Evolutionary conservation across 805 yeast genomes (phyloP).

Genomic region (Citeromyces matritensis): DNA sequence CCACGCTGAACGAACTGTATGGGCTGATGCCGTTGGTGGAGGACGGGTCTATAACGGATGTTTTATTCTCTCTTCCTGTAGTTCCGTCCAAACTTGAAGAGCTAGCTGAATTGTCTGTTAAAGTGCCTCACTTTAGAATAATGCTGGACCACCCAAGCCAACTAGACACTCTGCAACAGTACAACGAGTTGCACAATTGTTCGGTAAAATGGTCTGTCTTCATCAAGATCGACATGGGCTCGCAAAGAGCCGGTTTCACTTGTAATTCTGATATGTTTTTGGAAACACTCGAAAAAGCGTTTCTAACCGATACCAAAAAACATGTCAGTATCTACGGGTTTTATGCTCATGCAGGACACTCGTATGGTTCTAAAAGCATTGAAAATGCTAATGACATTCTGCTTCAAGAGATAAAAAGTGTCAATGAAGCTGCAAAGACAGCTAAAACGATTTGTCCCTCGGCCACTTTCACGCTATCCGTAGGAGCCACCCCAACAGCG

Average conservation of each 20-base stretch:
- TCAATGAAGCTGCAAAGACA: conserved; percentile 31
- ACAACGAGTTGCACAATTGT: conserved; percentile 9
- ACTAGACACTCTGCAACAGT: conserved; percentile 27
- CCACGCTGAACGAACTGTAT: conserved; percentile 59
- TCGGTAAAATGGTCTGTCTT: conserved; percentile 43
- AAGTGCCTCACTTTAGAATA: conserved; percentile 29
- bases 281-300: conserved; percentile 15
- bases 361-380: conserved; percentile 33
- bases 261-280: conserved; percentile 18
- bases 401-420: conserved; percentile 41
- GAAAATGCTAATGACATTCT: conserved; percentile 31
- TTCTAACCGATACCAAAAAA: conserved; percentile 12
- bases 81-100: conserved; percentile 32
- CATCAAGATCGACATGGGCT: conserved; percentile 59
- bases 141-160: conserved; percentile 53
- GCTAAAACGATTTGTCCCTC: conserved; percentile 20
- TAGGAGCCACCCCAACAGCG: conserved; percentile 76
- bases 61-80: conserved; percentile 46
- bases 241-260: conserved; percentile 48
- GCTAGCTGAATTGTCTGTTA: conserved; percentile 23
- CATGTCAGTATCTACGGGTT: conserved; percentile 43
- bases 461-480: conserved; percentile 35
- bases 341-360: conserved; percentile 72
- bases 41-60: conserved; percentile 21
- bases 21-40: conserved; percentile 19